Evolutionary conservation across 169 alveolate genomes (phyloP), one percentile per base, ranked within the genome.

Genomic region (Plasmodium coatneyi): DNA sequence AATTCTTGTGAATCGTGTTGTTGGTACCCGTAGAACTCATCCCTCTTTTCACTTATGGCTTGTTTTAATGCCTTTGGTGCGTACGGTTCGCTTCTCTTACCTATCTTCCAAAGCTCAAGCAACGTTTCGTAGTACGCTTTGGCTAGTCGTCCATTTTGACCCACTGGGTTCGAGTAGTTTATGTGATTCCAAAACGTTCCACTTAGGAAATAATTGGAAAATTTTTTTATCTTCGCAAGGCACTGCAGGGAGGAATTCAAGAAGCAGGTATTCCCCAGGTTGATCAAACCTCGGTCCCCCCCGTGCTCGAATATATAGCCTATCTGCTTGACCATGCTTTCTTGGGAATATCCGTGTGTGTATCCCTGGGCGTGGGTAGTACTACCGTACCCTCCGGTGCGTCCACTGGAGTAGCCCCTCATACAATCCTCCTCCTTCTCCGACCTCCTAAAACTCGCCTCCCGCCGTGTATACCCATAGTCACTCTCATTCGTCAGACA

Each of bases 1-100:
- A 97, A 92, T 92, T 98, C 99, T 76, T 97, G 98, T 5, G 99
- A 96, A 95, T 98, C 99, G 80, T 98, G 97, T 93, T 98, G 98
- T 19, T 94, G 91, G 92, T 92, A 97, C 30, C 99, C 99, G n/a
- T 95, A 95, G 92, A 98, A 98, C 92, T 96, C 97, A 78, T 96
- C 96, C 19, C 97, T 97, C 83, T 96, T 95, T 34, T 96, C 96
- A 49, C 97, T 97, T 72, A 98, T 95, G 14, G 98, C 98, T 95
- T 96, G 95, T 92, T 97, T 97, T 83, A 97, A 95, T 12, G 92
- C 97, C 86, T 97, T 96, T 6, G 99, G 99, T 46, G 98, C 97
- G 56, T 97, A 95, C 34, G 96, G 89, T 10, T 95, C 90, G 10
- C 93, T 90, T 76, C 92, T 80, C 0, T 98, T 97, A 82, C 94